Conservation (phyloP, 768 basidiomycete species). For the Lactarius akahatsu region DNA sequence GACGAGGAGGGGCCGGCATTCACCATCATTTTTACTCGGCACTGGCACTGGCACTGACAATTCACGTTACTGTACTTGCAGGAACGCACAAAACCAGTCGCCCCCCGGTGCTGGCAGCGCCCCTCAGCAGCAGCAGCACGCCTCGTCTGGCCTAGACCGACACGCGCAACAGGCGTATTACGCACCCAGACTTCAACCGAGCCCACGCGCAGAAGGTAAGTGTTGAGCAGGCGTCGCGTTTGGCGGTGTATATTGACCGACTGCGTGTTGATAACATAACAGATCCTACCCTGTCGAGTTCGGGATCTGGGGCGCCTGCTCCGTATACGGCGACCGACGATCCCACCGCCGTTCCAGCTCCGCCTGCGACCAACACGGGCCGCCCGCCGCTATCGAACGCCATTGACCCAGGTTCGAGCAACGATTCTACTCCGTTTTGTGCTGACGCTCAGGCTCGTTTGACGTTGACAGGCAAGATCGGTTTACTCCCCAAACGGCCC, state of each 20-base stretch:
- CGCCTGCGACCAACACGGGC: slow-evolving; percentile 14
- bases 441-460: not conserved
- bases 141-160: slow-evolving; percentile 18
- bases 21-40: not conserved
- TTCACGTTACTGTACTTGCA: not conserved
- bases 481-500: slow-evolving; percentile 34
- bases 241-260: not conserved
- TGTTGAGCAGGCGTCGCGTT: not conserved
- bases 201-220: not conserved
- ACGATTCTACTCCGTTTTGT: not conserved
- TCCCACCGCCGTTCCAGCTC: not conserved
- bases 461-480: slow-evolving; percentile 28
- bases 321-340: not conserved
- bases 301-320: not conserved
- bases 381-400: slow-evolving; percentile 20
- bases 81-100: slow-evolving; percentile 13
- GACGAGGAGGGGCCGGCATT: not conserved
- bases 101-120: not conserved
- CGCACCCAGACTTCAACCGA: slow-evolving; percentile 15
- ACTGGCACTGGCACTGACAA: not conserved
- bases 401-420: slow-evolving; percentile 26
- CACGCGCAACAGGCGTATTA: slow-evolving; percentile 27
- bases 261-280: not conserved
- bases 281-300: not conserved
- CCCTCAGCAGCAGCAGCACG: not conserved